Evolutionary conservation across 2,329 filamentous ascomycete genomes (phyloP).

Genomic region (Fusarium oxysporum): DNA sequence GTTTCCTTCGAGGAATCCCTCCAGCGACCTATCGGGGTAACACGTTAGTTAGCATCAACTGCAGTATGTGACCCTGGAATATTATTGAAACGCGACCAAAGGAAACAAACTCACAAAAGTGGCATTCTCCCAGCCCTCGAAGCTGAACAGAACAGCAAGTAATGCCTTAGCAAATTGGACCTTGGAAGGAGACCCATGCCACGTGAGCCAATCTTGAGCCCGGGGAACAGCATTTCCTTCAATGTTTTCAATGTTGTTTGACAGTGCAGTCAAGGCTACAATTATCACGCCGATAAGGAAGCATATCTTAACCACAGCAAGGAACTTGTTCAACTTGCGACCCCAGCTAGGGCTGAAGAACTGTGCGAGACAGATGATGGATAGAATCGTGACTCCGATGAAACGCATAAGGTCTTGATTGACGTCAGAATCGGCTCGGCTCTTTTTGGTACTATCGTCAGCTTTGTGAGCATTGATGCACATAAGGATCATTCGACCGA

Average conservation of each 20-base stretch:
- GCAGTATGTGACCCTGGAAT: background rate
- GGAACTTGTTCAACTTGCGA: background rate
- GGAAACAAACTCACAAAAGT: background rate
- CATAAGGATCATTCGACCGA: background rate
- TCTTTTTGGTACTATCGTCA: background rate
- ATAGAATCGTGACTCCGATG: background rate
- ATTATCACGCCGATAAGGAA: background rate
- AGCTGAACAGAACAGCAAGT: background rate
- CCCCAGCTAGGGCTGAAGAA: background rate
- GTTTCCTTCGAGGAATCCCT: background rate
- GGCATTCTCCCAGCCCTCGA: background rate
- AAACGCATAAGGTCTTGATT: background rate
- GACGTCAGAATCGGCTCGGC: background rate
- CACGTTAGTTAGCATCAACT: background rate
- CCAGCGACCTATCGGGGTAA: background rate
- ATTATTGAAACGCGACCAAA: background rate
- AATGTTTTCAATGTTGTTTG: background rate
- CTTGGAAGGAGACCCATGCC: background rate
- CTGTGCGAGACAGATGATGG: background rate
- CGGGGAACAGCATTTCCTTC: background rate
- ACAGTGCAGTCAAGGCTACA: background rate
- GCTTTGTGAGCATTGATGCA: background rate
- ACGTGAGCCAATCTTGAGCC: background rate
- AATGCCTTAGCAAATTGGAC: background rate
- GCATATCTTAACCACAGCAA: background rate